Evolutionary conservation across 768 basidiomycete species (phyloP).

Genomic region (Termitomyces sp.): DNA sequence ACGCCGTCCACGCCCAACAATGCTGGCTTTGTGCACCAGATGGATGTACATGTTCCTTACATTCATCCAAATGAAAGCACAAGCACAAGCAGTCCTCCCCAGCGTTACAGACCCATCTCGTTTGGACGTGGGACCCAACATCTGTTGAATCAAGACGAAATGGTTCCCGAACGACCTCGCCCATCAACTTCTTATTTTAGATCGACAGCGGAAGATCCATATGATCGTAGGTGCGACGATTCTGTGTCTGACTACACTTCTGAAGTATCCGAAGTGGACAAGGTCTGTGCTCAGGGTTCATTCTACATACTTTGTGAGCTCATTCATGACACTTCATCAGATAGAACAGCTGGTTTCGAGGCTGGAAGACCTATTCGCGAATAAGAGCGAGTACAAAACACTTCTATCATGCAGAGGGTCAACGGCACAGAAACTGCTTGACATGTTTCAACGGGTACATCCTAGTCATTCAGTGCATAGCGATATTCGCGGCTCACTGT

Average conservation of each 20-base stretch:
- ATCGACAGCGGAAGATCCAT: background rate
- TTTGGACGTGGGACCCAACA: conserved; percentile 9
- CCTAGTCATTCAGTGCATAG: background rate
- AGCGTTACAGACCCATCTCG: conserved; percentile 5
- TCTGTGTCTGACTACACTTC: background rate
- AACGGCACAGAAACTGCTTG: background rate
- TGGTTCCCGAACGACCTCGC: background rate
- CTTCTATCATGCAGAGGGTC: background rate
- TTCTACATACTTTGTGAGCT: background rate
- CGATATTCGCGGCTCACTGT: background rate
- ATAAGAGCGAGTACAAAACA: background rate
- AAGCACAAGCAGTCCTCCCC: background rate
- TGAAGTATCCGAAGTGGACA: background rate
- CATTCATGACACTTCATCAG: background rate
- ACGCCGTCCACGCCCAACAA: background rate
- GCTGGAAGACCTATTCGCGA: conserved; percentile 1
- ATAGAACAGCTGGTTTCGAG: background rate
- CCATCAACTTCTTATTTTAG: background rate
- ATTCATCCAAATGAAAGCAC: background rate
- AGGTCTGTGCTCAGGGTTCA: background rate
- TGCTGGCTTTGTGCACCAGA: background rate
- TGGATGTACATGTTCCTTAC: background rate
- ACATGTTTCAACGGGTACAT: conserved; percentile 5
- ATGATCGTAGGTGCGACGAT: background rate
- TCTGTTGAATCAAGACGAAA: conserved; percentile 3